Conservation (phyloP, 176 grass and related monocot genomes). For the Saccharum spontaneum region DNA sequence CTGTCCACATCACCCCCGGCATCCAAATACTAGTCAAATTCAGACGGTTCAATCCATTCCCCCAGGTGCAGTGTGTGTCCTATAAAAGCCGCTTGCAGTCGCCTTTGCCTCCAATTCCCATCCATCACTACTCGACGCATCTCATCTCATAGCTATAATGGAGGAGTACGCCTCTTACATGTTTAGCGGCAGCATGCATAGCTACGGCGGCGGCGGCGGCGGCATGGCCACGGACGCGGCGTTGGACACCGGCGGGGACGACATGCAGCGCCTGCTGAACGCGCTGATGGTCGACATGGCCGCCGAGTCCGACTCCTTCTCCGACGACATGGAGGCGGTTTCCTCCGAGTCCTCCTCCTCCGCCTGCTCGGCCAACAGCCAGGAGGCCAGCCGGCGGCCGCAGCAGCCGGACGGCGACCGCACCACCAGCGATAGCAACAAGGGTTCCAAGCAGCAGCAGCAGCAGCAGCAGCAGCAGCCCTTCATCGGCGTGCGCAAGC, state of each 20-base stretch:
- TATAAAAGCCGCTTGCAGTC: neutral
- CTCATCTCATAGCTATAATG: neutral
- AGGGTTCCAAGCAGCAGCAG: neutral
- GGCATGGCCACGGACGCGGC: neutral
- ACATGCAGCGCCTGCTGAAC: constrained; percentile 33
- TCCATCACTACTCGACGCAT: neutral
- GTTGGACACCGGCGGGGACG: constrained; percentile 20
- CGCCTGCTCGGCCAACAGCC: neutral
- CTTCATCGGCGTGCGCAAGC: constrained; percentile 81
- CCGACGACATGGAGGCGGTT: constrained; percentile 32
- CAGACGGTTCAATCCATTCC: constrained; percentile 7
- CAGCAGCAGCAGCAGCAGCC: neutral
- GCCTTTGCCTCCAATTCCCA: neutral
- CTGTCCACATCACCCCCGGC: neutral
- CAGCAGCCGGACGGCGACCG: neutral
- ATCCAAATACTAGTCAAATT: constrained; percentile 20
- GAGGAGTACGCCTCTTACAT: constrained; percentile 2
- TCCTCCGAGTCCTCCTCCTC: constrained; percentile 35
- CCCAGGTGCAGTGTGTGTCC: neutral
- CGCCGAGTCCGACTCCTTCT: constrained; percentile 31
- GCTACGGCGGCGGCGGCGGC: neutral
- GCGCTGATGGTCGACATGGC: constrained; percentile 38
- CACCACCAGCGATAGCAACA: too few species aligned
- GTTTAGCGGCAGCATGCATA: neutral
- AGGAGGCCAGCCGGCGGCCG: neutral